Evolutionary conservation across 2,329 filamentous ascomycete species (phyloP).

Genomic region (Xylariaceae sp.): DNA sequence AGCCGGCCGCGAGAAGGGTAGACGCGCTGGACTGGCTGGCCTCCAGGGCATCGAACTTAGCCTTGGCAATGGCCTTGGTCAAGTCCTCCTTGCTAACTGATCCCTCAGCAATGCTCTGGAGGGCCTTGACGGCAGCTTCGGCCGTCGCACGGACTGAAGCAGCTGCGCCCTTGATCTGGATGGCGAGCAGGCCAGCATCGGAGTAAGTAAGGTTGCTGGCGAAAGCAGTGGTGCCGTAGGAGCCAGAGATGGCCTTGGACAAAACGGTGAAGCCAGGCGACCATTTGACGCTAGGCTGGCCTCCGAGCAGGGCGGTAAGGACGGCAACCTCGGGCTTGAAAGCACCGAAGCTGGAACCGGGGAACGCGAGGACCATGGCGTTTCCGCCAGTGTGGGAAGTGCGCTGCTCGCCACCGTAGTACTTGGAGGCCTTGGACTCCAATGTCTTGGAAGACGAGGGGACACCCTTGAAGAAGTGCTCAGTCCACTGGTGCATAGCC

Average conservation of each 20-base stretch:
- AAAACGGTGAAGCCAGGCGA: constrained; percentile 86
- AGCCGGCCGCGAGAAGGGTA: constrained; percentile 77
- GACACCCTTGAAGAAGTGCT: constrained; percentile 80
- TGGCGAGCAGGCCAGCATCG: constrained; percentile 83
- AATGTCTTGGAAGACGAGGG: constrained; percentile 50
- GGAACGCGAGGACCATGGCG: constrained; percentile 85
- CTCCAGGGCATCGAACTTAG: constrained; percentile 88
- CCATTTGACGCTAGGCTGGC: constrained; percentile 92
- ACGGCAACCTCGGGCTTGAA: constrained; percentile 90
- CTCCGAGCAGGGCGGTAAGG: constrained; percentile 82
- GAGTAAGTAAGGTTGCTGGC: constrained; percentile 83
- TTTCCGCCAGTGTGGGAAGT: constrained; percentile 72
- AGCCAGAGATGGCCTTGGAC: constrained; percentile 66
- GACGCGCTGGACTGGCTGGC: constrained; percentile 70
- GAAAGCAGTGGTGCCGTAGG: constrained; percentile 61
- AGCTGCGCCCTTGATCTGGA: constrained; percentile 73
- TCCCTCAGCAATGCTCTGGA: constrained; percentile 76
- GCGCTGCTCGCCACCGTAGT: constrained; percentile 93
- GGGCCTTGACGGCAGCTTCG: constrained; percentile 68
- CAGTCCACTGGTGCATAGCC: constrained; percentile 81
- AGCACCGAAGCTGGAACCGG: constrained; percentile 72
- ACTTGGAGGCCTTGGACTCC: constrained; percentile 66
- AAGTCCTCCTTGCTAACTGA: constrained; percentile 77
- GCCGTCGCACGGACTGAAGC: constrained; percentile 68
- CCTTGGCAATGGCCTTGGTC: constrained; percentile 84